Base-by-base conservation (phyloP, 108 stramenopile species). In the Asterionellopsis glacialis region DNA sequence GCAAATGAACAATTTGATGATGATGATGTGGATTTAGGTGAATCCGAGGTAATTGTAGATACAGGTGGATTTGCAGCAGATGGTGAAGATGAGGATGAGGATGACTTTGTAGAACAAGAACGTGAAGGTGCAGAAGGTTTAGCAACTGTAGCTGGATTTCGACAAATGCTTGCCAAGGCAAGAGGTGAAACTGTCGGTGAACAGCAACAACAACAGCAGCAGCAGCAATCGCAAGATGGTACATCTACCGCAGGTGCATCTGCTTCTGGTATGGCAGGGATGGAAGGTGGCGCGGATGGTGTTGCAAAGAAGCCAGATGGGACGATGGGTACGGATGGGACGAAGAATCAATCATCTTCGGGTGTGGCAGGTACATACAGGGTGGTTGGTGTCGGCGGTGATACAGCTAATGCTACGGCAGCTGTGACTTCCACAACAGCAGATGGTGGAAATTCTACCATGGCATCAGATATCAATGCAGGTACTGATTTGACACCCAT, bases 1-100 rank as follows among this genome's bases (percentile, higher is more conserved):
- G 83, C 84, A 55, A 85, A 87, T 51, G 91, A 92, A 67, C 91
- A 88, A 51, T 92, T 92, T 61, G 91, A 92, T 68, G 91, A 92
- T 55, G 91, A 92, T 56, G 91, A 92, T 72, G 85, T 92, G 21
- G 85, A 92, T 67, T 56, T 92, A 15, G 87, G 87, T 44, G 91
- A 88, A 60, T 74, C 75, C 19, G 85, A 87, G 51, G 81, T 85
- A 14, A 70, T 68, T 11, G 78, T 77, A 14, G 81, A 81, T 48
- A 75, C 72, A 15, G 70, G 76, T 14, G 76, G 74, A 3, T 81
- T 68, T 61, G 80, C 60, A 18, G 84, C 67, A 11, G 83, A 68
- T 24, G 60, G 63, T 50, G 81, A 82, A 25, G 84, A 79, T 9
- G 75, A 76, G 11, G 84, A 80, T 26, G 75, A 78, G 19, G 83